A percentile compares a stretch with the other conserved stretches of the same genome.
Conservation (phyloP, 208 protist species). For the Leishmania amazonensis region DNA sequence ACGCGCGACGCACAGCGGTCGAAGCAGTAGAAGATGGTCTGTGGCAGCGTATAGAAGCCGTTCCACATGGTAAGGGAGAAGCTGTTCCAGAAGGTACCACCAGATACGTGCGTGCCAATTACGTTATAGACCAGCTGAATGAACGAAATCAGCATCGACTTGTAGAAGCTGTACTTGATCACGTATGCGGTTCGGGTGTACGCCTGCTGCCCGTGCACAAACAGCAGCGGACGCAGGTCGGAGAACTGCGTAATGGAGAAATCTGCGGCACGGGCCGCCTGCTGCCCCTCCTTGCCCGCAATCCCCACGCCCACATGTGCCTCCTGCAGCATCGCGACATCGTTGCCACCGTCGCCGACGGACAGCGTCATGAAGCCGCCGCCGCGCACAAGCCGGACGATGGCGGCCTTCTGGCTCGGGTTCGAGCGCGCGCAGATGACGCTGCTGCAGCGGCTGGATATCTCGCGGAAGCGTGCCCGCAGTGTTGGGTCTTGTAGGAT, state of each 20-base stretch:
- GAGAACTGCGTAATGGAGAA: constrained; percentile 94
- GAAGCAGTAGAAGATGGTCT: constrained; percentile 89
- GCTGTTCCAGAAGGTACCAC: constrained; percentile 92
- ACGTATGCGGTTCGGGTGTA: constrained; percentile 92
- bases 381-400: constrained; percentile 79
- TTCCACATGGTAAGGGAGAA: constrained; percentile 92
- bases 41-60: constrained; percentile 90
- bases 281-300: constrained; percentile 90
- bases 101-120: constrained; percentile 65
- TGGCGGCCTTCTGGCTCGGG: constrained; percentile 92
- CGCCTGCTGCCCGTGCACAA: constrained; percentile 95
- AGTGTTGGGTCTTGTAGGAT: constrained; percentile 62
- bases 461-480: constrained; percentile 44
- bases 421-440: constrained; percentile 96
- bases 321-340: constrained; percentile 96
- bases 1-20: constrained; percentile 82
- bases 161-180: constrained; percentile 98
- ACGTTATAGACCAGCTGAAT: constrained; percentile 92
- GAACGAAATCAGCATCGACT: constrained; percentile 95
- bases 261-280: constrained; percentile 94
- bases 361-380: constrained; percentile 84
- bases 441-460: constrained; percentile 66
- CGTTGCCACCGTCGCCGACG: constrained; percentile 96
- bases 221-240: constrained; percentile 91
- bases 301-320: constrained; percentile 94